Conservation (phyloP, 73 alveolate genomes). For the Tetrahymena malaccensis region DNA sequence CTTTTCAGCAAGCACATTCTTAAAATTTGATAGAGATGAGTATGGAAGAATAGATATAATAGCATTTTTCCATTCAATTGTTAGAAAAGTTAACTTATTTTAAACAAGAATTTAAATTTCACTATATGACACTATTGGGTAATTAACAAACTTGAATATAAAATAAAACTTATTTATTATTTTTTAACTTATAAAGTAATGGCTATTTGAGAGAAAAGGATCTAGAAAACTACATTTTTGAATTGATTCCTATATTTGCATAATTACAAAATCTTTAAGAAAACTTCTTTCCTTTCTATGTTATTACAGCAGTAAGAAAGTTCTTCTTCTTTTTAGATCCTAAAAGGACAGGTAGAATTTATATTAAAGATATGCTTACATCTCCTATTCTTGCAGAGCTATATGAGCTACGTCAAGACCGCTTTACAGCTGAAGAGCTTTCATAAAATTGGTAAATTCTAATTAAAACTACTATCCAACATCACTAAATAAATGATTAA, state of each 20-base stretch:
- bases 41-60: conserved; percentile 95
- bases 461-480: no score
- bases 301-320: conserved; percentile 95
- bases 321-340: conserved; percentile 94
- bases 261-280: conserved; percentile 58
- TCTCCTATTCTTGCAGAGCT: conserved; percentile 89
- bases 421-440: conserved; percentile 68
- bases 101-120: conserved; percentile 80
- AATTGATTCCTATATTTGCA: conserved; percentile 92
- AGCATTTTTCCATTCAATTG: conserved; percentile 96
- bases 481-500: no score
- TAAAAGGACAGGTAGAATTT: conserved; percentile 87
- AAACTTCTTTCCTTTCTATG: conserved; percentile 94
- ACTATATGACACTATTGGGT: conserved; percentile 78
- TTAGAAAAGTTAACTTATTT: conserved; percentile 83
- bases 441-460: conserved; percentile 65
- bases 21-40: conserved; percentile 92
- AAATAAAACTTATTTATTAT: neutral
- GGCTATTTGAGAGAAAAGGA: conserved; percentile 90
- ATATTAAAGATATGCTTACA: conserved; percentile 89
- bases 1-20: conserved; percentile 82
- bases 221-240: conserved; percentile 94
- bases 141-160: neutral
- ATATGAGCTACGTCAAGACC: conserved; percentile 76
- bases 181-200: neutral